phyloP scores from a whole-genome alignment of 2,329 filamentous ascomycete genomes.

The Aspergillus arachidicola region DNA sequence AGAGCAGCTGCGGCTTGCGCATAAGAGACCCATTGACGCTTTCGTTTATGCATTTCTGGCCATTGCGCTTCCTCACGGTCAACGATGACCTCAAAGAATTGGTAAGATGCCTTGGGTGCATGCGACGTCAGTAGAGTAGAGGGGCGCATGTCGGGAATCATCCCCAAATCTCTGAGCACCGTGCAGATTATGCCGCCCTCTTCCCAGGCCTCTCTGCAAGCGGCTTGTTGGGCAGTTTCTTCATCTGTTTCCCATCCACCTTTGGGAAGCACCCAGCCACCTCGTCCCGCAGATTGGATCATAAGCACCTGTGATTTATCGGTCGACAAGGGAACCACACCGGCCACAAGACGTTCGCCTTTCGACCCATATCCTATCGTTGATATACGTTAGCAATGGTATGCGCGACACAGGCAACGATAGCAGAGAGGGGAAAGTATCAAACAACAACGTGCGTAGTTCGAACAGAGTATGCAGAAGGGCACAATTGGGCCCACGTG shows the following conservation, averaged over 20 bases:
- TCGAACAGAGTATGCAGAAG: not conserved
- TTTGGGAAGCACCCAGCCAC: slow-evolving; percentile 95
- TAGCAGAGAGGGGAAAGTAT: not conserved
- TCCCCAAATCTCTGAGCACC: slow-evolving; percentile 81
- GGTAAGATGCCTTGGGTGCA: slow-evolving; percentile 67
- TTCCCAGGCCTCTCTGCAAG: slow-evolving; percentile 92
- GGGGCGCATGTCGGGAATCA: slow-evolving; percentile 78
- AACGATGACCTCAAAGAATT: slow-evolving; percentile 79
- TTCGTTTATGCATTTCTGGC: slow-evolving; percentile 92
- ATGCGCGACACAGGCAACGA: slow-evolving; percentile 3
- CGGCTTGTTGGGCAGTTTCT: slow-evolving; percentile 79
- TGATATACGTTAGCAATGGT: slow-evolving; percentile 22
- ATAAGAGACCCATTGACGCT: slow-evolving; percentile 87
- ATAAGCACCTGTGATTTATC: slow-evolving; percentile 88
- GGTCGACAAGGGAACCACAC: slow-evolving; percentile 83
- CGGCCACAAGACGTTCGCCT: slow-evolving; percentile 92
- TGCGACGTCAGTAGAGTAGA: slow-evolving; percentile 53
- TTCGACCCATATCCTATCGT: slow-evolving; percentile 80
- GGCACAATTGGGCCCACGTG: slow-evolving; percentile 24
- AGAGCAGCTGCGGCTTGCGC: slow-evolving; percentile 77
- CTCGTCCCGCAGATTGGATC: slow-evolving; percentile 87
- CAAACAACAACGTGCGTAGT: not conserved
- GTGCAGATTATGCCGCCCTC: slow-evolving; percentile 90
- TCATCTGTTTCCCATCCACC: slow-evolving; percentile 98
- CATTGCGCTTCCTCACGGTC: slow-evolving; percentile 81